Evolutionary conservation across 2,329 filamentous ascomycete genomes (phyloP).

Genomic region (Neofusicoccum parvum): DNA sequence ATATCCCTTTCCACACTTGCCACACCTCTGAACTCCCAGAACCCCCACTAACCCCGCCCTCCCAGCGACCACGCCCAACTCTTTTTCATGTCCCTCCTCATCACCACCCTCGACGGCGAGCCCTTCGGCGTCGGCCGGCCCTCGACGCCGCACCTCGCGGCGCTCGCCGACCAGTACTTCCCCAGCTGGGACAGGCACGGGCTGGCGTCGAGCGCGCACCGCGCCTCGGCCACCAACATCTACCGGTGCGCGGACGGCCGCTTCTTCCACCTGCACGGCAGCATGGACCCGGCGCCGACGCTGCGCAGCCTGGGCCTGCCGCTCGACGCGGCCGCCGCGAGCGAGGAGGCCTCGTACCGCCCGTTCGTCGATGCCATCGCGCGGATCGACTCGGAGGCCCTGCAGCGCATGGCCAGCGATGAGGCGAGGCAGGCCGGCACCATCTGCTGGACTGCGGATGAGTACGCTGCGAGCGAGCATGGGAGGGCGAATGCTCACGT

Average conservation of each 20-base stretch:
- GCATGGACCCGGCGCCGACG: slow-evolving; percentile 44
- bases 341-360: neutral
- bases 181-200: slow-evolving; percentile 30
- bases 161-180: slow-evolving; percentile 21
- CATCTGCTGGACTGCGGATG: neutral
- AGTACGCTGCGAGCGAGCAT: neutral
- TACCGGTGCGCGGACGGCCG: slow-evolving; percentile 50
- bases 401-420: neutral
- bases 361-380: neutral
- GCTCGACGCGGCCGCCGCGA: neutral
- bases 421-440: neutral
- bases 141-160: neutral
- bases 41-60: neutral
- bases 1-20: too few species aligned
- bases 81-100: slow-evolving; percentile 45
- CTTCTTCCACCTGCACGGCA: slow-evolving; percentile 52
- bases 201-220: slow-evolving; percentile 28
- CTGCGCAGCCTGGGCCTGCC: neutral
- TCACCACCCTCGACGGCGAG: slow-evolving; percentile 21
- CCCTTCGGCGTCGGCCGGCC: too few species aligned
- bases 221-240: slow-evolving; percentile 44
- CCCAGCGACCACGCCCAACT: slow-evolving; percentile 46
- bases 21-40: too few species aligned
- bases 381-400: neutral
- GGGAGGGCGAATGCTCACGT: neutral